Percentiles rank a stretch among this genome's conserved stretches.
These are phyloP conservation scores for Cymbopogon citratus DNA, from an alignment of 176 grass and related monocot genomes.

Conservation along the genomic window DNA sequence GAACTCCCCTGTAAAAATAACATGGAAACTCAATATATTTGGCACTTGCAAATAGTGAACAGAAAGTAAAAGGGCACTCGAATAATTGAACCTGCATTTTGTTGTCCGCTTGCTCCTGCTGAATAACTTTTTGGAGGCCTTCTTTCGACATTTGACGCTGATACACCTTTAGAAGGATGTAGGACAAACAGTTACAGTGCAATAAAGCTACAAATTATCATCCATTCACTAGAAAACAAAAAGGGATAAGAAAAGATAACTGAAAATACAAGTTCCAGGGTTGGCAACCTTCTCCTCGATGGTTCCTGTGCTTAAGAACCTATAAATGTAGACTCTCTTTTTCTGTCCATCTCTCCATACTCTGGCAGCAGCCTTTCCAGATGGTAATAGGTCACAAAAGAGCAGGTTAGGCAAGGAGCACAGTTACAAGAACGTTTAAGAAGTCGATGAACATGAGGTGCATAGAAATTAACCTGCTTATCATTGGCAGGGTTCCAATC, in stretches of 20 bases:
- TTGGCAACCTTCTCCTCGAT: constrained; percentile 93
- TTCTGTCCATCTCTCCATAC: constrained; percentile 99
- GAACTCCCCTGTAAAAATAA: constrained; percentile 64
- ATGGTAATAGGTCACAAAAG: constrained; percentile 20
- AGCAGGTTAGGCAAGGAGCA: neutral
- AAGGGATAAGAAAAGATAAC: constrained; percentile 4
- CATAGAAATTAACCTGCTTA: constrained; percentile 72
- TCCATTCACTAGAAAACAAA: constrained; percentile 12
- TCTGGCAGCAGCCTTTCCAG: constrained; percentile 91
- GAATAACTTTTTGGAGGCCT: constrained; percentile 95
- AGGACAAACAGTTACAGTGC: constrained; percentile 9
- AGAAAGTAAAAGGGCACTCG: neutral
- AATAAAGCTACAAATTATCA: constrained; percentile 7
- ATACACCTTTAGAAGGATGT: constrained; percentile 64
- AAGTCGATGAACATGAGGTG: constrained; percentile 9
- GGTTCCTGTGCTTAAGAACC: constrained; percentile 97
- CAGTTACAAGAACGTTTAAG: constrained; percentile 13
- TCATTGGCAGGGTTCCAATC: constrained; percentile 99
- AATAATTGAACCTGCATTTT: constrained; percentile 58
- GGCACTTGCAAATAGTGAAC: neutral
- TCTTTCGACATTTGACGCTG: constrained; percentile 99
- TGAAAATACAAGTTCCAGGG: constrained; percentile 30
- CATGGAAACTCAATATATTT: constrained; percentile 24
- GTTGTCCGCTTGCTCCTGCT: constrained; percentile 55
- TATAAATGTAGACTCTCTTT: constrained; percentile 97